Evolutionary conservation across 345 rosid genomes (phyloP), one percentile per base, ranked within the genome.

Genomic region (Mangifera indica): DNA sequence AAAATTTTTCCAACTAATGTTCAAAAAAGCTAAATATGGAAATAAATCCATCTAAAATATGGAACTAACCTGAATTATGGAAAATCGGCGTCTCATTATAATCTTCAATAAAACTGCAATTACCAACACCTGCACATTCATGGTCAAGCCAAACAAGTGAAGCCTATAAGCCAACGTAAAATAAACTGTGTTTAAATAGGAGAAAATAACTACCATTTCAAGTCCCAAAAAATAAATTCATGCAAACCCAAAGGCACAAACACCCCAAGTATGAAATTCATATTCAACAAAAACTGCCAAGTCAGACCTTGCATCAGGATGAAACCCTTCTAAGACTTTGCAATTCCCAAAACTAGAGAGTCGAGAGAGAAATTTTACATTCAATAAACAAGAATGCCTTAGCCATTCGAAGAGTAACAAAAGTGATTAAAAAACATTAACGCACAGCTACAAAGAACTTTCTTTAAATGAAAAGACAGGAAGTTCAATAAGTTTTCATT

Each of bases 41-140:
- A 60, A 25, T 10, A 18, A 72, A 24, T 62, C 63, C 52, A 34
- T 52, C 48, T 49, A 51, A 52, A 76, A 49, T 62, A 53, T 61
- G 63, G 58, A 80, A 54, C 81, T 62, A 60, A 91, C 98, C 96
- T 95, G 99, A 77, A 95, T 83, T 49, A 89, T 66, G 66, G 97
- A 95, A 84, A 95, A 95, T 55, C 91, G 89, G 18, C 99, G 91
- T 78, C 74, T 89, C 99, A 95, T 95, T 72, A 95, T 78, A 34
- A 95, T 66, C 88, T 87, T 95, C 69, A 95, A 79, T 76, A 95
- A 84, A 76, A 91, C 82, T 79, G 96, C 99, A 73, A 92, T 95
- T 69, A 95, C 99, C 84, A 95, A 82, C 74, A 95, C 98, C 96
- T 88, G 88, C 76, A 80, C 14, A 42, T 63, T 60, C 65, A 77